Evolutionary conservation across 805 yeast genomes (phyloP).

Genomic region (Kuraishia cidri): DNA sequence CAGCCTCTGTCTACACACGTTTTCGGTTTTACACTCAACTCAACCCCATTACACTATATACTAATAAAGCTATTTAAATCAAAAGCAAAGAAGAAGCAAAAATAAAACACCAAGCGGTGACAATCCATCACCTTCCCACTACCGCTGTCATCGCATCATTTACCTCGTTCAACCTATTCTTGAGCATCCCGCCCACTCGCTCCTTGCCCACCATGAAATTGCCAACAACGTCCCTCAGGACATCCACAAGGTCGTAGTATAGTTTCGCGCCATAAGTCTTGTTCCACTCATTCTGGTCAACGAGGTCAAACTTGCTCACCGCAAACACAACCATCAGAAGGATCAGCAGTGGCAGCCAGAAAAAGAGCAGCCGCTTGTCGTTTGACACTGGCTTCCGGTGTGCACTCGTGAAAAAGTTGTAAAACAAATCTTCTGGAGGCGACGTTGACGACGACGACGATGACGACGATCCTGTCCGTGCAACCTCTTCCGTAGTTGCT

Average conservation of each 20-base stretch:
- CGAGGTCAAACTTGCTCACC: conserved; percentile 16
- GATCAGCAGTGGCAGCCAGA: conserved; percentile 81
- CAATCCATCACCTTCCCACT: too few relatives aligned
- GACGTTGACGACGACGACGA: conserved; percentile 3
- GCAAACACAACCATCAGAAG: conserved; percentile 38
- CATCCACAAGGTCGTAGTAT: conserved; percentile 24
- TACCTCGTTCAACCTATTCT: conserved; percentile 25
- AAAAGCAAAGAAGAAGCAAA: too few relatives aligned
- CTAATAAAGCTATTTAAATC: too few relatives aligned
- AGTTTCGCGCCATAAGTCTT: conserved; percentile 1
- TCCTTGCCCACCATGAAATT: conserved; percentile 43
- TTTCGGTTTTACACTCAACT: too few relatives aligned
- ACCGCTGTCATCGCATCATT: conserved; percentile 27
- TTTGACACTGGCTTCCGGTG: conserved; percentile 45
- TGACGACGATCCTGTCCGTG: too few relatives aligned
- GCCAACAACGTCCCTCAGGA: conserved; percentile 33
- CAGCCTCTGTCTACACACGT: too few relatives aligned
- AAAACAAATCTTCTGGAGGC: conserved; percentile 9
- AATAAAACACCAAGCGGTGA: too few relatives aligned
- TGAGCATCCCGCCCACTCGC: conserved; percentile 33
- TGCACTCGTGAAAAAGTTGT: conserved; percentile 13
- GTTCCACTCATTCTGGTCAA: conserved; percentile 6
- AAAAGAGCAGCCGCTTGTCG: conserved; percentile 79
- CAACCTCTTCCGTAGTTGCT: too few relatives aligned
- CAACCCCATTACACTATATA: too few relatives aligned